A percentile compares a stretch with the other conserved stretches of the same genome.
Evolutionary conservation across 2,329 filamentous ascomycete genomes (phyloP).

Genomic region (Cadophora malorum): DNA sequence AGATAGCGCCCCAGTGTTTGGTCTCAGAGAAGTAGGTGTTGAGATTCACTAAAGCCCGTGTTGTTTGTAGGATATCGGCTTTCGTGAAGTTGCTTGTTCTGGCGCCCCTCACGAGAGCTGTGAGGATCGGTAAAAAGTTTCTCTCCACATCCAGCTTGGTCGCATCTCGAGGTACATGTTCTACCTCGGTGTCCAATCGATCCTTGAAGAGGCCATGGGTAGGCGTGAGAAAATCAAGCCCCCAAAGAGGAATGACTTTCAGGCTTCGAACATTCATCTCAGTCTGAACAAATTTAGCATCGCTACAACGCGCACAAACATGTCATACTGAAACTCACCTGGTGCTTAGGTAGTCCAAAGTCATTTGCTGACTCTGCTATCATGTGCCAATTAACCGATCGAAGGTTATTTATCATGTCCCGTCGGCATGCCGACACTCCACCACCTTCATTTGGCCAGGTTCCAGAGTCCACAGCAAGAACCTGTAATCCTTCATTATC

Average conservation of each 20-base stretch:
- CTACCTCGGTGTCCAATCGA: slow-evolving; percentile 55
- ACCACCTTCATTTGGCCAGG: slow-evolving; percentile 46
- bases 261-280: slow-evolving; percentile 56
- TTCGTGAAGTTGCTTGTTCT: slow-evolving; percentile 54
- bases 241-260: slow-evolving; percentile 57
- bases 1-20: slow-evolving; percentile 53
- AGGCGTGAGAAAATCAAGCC: slow-evolving; percentile 55
- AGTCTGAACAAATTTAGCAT: slow-evolving; percentile 38
- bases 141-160: slow-evolving; percentile 52
- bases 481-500: slow-evolving; percentile 49
- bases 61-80: slow-evolving; percentile 52
- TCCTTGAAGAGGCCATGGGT: slow-evolving; percentile 57
- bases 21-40: slow-evolving; percentile 48
- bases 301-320: neutral
- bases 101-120: slow-evolving; percentile 55
- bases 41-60: slow-evolving; percentile 37
- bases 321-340: slow-evolving; percentile 35
- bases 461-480: slow-evolving; percentile 46
- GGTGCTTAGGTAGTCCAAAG: slow-evolving; percentile 55
- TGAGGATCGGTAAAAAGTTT: slow-evolving; percentile 59
- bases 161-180: slow-evolving; percentile 37
- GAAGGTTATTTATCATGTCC: slow-evolving; percentile 56
- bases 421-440: slow-evolving; percentile 57
- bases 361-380: slow-evolving; percentile 57
- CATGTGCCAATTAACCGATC: slow-evolving; percentile 57